Evolutionary conservation across 2,329 filamentous ascomycete species (phyloP), one percentile per base, ranked within the genome.

Genomic region (Aspergillus tubingensis): DNA sequence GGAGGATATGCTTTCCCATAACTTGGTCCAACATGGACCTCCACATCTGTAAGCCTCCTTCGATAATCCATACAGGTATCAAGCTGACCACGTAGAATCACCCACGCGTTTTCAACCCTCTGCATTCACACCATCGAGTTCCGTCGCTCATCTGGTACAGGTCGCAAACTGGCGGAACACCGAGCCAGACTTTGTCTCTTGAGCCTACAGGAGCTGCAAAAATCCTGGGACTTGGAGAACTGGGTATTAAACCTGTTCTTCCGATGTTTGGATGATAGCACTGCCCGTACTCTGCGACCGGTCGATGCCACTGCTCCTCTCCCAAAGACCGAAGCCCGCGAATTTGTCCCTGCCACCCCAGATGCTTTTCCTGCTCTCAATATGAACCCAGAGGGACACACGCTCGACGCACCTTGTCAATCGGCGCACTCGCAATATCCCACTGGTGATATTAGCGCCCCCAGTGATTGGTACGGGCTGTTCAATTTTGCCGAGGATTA

Each of bases 211-310:
- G 81, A 83, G 60, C 65, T 83, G 8, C 81, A 82, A 58, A 79
- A 78, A 55, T 80, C 78, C 0, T 83, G 81, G 81, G 79, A 82
- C 52, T 67, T 82, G 8, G 79, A 79, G 13, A 82, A 82, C 57
- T 80, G 79, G 77, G 77, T 82, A 0, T 65, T 82, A 2, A 74
- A 82, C 61, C 68, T 82, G 0, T 83, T 83, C 60, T 80, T 82
- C 32, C 79, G 80, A 5, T 81, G 79, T 48, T 65, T 81, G 2
- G 81, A 83, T 61, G 75, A 77, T 51, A 74, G 77, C 19, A 82
- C 77, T 0, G 79, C 80, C 2, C 73, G 72, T 8, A 72, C 75
- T 15, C 67, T 82, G 19, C 68, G 72, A 23, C 48, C 74, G 15
- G 62, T 62, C 0, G 70, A 71, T 47, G 50, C 54, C 11, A 63